Evolutionary conservation across 768 basidiomycete genomes (phyloP), one percentile per base, ranked within the genome.

Genomic region (Podaxis carcinomalis): DNA sequence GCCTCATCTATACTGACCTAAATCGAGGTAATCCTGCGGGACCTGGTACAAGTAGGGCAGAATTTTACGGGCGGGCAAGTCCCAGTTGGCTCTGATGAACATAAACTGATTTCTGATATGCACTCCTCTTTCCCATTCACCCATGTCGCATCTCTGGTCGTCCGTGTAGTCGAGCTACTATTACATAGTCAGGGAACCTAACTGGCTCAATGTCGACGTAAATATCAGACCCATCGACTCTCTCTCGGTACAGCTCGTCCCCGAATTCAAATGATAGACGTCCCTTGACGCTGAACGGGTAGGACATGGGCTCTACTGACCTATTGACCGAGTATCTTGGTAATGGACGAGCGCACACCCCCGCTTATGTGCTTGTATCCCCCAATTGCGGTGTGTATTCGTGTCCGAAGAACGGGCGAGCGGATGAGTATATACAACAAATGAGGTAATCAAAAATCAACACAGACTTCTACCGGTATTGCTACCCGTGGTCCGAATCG

Each of bases 141-240:
- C 35, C 21, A 9, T 44, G 2, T 16, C 27, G 11, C 14, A 57
- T 56, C 7, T 37, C 4, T 10, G 28, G 11, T 46, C 36, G 11
- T 25, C 14, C n/a, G 5, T 5, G 39, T 56, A 61, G 58, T 53
- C 54, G 36, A 63, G 65, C 13, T 70, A 68, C 52, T 71, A 73
- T 51, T 73, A 71, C 54, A 65, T 71, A 32, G 65, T 68, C 27
- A 63, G 59, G 35, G 72, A 73, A 52, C 62, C 64, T 0, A 66
- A 56, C 28, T 61, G 67, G 65, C 63, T 70, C 57, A 72, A 72
- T 57, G 68, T 67, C 16, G 71, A 64, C 9, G 63, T 71, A 2
- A 40, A 56, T n/a, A 64, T 56, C 23, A 62, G 61, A 7, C 64
- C 67, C 1, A 64, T 68, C 4, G 52, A 68, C 36, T 59, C 65